Base-by-base conservation (phyloP, 192 early-diverging fungal genomes). In the Gryganskiella cystojenkinii region DNA sequence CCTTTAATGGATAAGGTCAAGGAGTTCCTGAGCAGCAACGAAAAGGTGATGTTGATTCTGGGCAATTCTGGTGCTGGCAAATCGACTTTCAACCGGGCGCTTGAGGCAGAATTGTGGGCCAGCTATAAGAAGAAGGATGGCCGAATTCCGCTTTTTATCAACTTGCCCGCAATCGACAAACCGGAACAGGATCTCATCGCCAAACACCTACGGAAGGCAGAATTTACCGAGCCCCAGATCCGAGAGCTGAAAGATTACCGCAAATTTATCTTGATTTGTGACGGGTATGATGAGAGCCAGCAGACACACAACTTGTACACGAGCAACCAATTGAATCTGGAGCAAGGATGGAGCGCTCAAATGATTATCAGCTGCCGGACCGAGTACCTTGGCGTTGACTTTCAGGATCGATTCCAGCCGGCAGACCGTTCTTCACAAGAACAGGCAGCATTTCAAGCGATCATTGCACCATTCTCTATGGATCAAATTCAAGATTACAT, bases 281-380 rank as follows among this genome's bases (percentile, higher is more conserved):
- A 62, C 35, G 46, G 61, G 0, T 65, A 65, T 27, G 63, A 65
- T 35, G 63, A 65, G 27, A 43, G 34, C 28, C 50, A 40, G 25
- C 34, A 53, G 3, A 19, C 9, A 1, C 3, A 37, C 24, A 65
- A 65, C 27, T 27, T 65, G 7, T 43, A 65, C 37, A 24, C 4
- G 1, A 55, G 11, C 35, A 64, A 64, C 37, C 34, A 28, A 4
- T 35, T 65, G 33, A 55, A 65, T 24, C 33, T 44, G 19, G 2
- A 14, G 0, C 37, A 11, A 28, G 50, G 44, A 25, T 44, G 51
- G 63, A 11, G 4, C 13, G 51, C 52, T 9, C 6, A 55, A 22
- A 65, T 65, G 63, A 35, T 65, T 2, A 51, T 62, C 46, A 62
- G 61, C 33, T 62, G 61, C 33, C 24, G 61, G 4, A 51, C 46